Percentiles rank a stretch among this genome's conserved stretches.
These are phyloP conservation scores for Ogataea ramenticola DNA, from an alignment of 805 yeast species.

Conservation along the genomic window DNA sequence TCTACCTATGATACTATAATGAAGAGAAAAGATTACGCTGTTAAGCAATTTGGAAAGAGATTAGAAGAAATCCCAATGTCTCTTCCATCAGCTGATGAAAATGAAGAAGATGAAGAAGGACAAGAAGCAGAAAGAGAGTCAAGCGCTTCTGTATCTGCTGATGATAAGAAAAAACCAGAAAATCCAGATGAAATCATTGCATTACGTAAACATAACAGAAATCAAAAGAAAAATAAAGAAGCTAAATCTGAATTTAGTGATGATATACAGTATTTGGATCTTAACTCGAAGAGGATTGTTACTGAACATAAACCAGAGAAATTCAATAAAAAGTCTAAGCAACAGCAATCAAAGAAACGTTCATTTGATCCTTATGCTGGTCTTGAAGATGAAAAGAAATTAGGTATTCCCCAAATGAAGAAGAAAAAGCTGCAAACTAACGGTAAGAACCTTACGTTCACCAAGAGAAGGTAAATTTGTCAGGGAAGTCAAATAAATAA, in stretches of 20 bases:
- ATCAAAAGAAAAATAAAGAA: conserved; percentile 17
- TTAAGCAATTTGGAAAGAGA: conserved; percentile 7
- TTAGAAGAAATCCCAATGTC: conserved; percentile 4
- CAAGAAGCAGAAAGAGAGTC: conserved; percentile 1
- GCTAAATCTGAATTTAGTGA: conserved; percentile 23
- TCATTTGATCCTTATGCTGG: conserved; percentile 54
- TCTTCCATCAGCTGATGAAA: conserved; percentile 11
- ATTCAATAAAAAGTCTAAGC: conserved; percentile 1
- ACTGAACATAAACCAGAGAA: background rate
- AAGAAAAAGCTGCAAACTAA: conserved; percentile 20
- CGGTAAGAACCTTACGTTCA: conserved; percentile 22
- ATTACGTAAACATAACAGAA: conserved; percentile 20
- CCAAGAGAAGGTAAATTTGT: conserved; percentile 11
- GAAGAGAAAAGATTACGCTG: conserved; percentile 11
- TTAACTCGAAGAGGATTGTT: conserved; percentile 16
- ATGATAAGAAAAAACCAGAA: conserved; percentile 15
- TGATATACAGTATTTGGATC: conserved; percentile 9
- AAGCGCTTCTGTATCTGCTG: background rate
- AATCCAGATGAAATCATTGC: conserved; percentile 25
- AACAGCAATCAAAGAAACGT: conserved; percentile 25
- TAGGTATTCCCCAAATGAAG: conserved; percentile 17
- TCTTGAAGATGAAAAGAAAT: conserved; percentile 5
- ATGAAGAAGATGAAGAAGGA: conserved; percentile 8
- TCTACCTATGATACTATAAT: conserved; percentile 6
- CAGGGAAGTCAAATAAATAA: too few species aligned